Base-by-base conservation (phyloP, 2,329 filamentous ascomycete genomes). In the Knufia fluminis region DNA sequence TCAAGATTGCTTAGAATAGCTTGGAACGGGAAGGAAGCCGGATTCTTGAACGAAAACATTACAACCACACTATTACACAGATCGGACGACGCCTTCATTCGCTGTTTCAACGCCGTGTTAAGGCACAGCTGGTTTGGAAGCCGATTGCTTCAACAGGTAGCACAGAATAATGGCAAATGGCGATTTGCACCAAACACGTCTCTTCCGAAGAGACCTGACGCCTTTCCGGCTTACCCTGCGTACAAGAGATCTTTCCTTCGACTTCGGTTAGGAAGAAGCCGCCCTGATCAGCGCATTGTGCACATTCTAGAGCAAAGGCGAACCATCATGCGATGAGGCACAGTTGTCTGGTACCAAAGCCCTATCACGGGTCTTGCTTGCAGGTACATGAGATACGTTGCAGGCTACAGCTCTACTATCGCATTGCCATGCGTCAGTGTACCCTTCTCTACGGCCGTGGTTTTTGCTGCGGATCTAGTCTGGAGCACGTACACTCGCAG, bases 131-230 rank as follows among this genome's bases (percentile, higher is more conserved):
- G 33, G 19, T 8, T 33, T 24, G 39, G 33, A 40, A 26, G 33
- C 33, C 17, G 33, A 23, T 39, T 36, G 32, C 35, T 26, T 48
- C 23, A 48, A 16, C 24, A 48, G 22, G 22, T 45, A 45, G 42
- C 42, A 32, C 33, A 39, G 14, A 35, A 16, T 39, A 38, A 39
- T 40, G 22, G 35, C 45, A 31, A 39, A 40, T 31, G 10, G 33
- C 24, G 12, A 36, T 9, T 23, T 48, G 32, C 45, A 45, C 42
- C 42, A 28, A 28, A 42, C n/a, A 17, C 20, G 24, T 28, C 40
- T 42, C 40, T 42, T 42, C 26, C 40, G 40, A 42, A 24, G 19
- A 12, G 20, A 42, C 22, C 23, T 16, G 26, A 14, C 33, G 33
- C 7, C 4, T 6, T 14, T 12, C 19, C 19, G 38, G 38, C 38